Base-by-base conservation (phyloP, 257 asterid genomes). In the Jacaranda mimosifolia region DNA sequence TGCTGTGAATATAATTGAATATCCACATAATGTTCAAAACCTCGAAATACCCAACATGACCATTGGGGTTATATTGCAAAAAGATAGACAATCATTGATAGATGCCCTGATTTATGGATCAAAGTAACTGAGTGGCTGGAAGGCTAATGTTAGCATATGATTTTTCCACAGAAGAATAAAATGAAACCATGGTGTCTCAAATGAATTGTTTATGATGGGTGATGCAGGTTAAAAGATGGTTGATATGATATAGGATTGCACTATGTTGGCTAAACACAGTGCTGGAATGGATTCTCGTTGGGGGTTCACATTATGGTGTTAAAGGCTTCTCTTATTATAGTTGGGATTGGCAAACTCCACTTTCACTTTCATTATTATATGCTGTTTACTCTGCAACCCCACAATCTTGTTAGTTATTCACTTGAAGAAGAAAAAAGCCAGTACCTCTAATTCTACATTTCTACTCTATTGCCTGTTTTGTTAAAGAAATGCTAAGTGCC, bases 111-210 rank as follows among this genome's bases (percentile, higher is more conserved):
- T 58, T 32, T 43, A 59, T 45, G 59, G 59, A 35, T 26, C 17
- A 15, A 42, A 7, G 63, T 36, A 42, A 32, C 8, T 12, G 42
- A 26, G 15, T 17, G 14, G 58, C 3, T 14, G 36, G 69, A 58
- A 21, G n/a, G 36, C 77, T 40, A 72, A 21, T 58, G 58, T 13
- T 72, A 7, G 13, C 45, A 72, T 57, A 45, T 58, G 69, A 58
- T 49, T 38, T 13, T 18, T 32, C 15, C 40, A 60, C 17, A 43
- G 0, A 9, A 32, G 15, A 68, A 48, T 7, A 48, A 35, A 48
- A 19, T 57, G n/a, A 18, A 57, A 18, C 13, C 32, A 14, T 15
- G 60, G 69, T 58, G 70, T 57, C 63, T 18, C 36, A 52, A 52
- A 19, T 52, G 58, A 52, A 52, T 21, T 14, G 58, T 14, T 7